These are phyloP conservation scores for Ascoidea tarda DNA, from an alignment of 805 yeast genomes.

Conservation along the genomic window DNA sequence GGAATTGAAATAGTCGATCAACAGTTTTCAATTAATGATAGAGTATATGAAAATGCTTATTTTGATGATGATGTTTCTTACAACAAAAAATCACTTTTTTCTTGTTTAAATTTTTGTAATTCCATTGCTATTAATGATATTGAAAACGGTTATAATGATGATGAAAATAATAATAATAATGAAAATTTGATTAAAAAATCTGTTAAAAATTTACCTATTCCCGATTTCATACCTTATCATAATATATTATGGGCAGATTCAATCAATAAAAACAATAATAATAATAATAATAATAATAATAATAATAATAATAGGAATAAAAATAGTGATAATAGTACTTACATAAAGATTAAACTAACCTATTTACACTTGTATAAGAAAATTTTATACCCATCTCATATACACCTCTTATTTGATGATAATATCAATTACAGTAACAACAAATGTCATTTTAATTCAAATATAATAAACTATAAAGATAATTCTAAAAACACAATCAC, in stretches of 20 bases:
- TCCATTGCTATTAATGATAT: neutral
- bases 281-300: too few species aligned
- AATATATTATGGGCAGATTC: neutral
- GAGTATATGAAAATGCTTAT: neutral
- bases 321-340: slow-evolving; percentile 11
- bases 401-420: neutral
- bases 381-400: neutral
- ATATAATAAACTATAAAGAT: too few species aligned
- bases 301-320: slow-evolving; percentile 3
- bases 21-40: neutral
- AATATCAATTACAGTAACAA: neutral
- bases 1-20: neutral
- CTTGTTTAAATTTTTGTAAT: neutral
- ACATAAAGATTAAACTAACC: neutral
- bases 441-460: too few species aligned
- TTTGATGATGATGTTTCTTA: neutral
- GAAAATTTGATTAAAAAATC: too few species aligned
- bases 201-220: too few species aligned
- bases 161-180: too few species aligned
- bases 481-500: neutral
- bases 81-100: neutral
- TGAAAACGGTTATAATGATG: too few species aligned
- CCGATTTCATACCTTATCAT: neutral
- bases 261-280: too few species aligned
- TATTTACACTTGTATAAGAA: too few species aligned